phyloP scores from a whole-genome alignment of 2,329 filamentous ascomycete species.

The Coniochaeta pulveracea region DNA sequence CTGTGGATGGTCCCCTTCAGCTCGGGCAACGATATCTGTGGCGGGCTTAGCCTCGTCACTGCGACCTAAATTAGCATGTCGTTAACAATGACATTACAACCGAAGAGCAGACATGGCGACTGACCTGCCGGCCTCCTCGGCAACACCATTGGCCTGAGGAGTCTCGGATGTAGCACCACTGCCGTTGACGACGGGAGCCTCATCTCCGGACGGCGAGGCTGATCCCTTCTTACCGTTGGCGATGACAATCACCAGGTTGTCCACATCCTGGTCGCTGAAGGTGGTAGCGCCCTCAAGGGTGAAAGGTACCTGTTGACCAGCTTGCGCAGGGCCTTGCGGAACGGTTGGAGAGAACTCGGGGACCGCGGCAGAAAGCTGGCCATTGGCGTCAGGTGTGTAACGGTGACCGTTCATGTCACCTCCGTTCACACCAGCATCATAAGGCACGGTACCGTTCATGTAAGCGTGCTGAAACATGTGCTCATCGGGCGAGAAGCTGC shows the following conservation, averaged over 20 bases:
- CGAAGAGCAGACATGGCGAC: background rate
- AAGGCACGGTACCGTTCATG: slow-evolving; percentile 18
- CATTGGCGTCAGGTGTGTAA: slow-evolving; percentile 29
- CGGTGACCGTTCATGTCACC: slow-evolving; percentile 26
- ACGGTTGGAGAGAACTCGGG: slow-evolving; percentile 45
- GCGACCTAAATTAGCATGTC: background rate
- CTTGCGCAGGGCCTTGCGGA: background rate
- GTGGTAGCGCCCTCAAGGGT: slow-evolving; percentile 20
- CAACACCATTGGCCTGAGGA: slow-evolving; percentile 1
- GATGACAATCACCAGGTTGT: slow-evolving; percentile 17
- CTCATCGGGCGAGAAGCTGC: slow-evolving; percentile 12
- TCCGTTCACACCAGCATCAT: slow-evolving; percentile 18
- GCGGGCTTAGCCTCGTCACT: slow-evolving; percentile 1
- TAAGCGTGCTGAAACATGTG: slow-evolving; percentile 19
- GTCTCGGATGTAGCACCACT: background rate
- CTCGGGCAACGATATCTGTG: slow-evolving; percentile 9
- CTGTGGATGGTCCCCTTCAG: slow-evolving; percentile 7
- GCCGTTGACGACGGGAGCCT: slow-evolving; percentile 4
- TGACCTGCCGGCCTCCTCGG: background rate
- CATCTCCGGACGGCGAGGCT: background rate
- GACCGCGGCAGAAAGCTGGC: slow-evolving; percentile 51
- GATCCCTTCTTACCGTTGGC: slow-evolving; percentile 9
- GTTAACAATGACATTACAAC: too few species aligned
- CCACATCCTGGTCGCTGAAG: slow-evolving; percentile 18
- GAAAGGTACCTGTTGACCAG: slow-evolving; percentile 8